Evolutionary conservation across 441 rosid species (phyloP), one percentile per base, ranked within the genome.

Genomic region (Corymbia citriodora): DNA sequence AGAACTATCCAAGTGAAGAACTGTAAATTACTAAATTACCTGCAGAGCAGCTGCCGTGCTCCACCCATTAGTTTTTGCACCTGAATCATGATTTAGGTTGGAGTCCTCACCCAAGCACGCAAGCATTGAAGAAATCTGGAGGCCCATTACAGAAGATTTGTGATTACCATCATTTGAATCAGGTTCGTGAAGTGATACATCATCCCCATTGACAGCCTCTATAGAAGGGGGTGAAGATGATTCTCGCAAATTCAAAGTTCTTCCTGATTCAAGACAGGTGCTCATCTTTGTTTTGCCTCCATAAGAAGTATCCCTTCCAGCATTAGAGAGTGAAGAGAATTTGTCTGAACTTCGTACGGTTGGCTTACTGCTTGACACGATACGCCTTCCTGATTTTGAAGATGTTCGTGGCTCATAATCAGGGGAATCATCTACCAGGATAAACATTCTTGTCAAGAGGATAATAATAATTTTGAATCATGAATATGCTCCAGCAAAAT

Each of bases 341-440:
- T 93, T 95, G 89, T 92, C 94, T 21, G 96, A 92, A 91, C 90
- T 81, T 36, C 91, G 87, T 49, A 87, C 15, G 8, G 92, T 63
- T 25, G 88, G 89, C 93, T 94, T 95, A 72, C 91, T 55, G 89
- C 91, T 89, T 48, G 88, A 61, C 59, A 90, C 53, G 55, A 90
- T 52, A 88, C 88, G 90, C 89, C 92, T 91, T 90, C 90, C 93
- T 17, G 93, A 88, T 59, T 87, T 94, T 89, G 91, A 57, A 90
- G 93, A 55, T 85, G 83, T 19, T 63, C 88, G 87, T 55, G 88
- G 90, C 91, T 88, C 89, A 92, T 87, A 55, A 70, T 93, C 96
- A 70, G 95, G 94, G 93, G 96, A 95, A 63, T 93, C 79, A 82
- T 93, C 99, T 97, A 90, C 33, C 70, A 55, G 18, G n/a, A 45